Percentiles rank a stretch among this genome's conserved stretches.
These are phyloP conservation scores for Bertia moriformis DNA, from an alignment of 2,329 filamentous ascomycete species.

Conservation along the genomic window DNA sequence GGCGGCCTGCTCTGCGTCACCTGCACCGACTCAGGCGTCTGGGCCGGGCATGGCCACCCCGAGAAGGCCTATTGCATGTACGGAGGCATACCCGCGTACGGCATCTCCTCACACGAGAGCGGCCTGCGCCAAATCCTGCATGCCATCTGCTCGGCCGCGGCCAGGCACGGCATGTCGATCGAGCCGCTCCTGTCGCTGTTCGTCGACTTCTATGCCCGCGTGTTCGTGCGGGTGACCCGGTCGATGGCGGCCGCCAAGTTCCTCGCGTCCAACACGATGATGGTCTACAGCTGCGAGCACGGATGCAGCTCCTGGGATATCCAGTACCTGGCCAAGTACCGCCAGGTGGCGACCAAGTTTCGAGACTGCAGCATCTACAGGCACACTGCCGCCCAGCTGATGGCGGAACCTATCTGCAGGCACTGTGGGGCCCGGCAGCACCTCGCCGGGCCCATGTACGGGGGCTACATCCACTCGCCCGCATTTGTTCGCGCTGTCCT, in stretches of 20 bases:
- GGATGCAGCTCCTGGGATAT: constrained; percentile 88
- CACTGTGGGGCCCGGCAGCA: constrained; percentile 80
- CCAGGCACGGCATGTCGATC: constrained; percentile 72
- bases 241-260: constrained; percentile 82
- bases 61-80: constrained; percentile 94
- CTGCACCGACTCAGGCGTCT: constrained; percentile 90
- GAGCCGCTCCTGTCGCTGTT: constrained; percentile 85
- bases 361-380: too few species aligned
- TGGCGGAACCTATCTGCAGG: constrained; percentile 50
- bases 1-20: constrained; percentile 88
- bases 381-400: constrained; percentile 57
- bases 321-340: constrained; percentile 63
- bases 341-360: constrained; percentile 53
- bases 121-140: constrained; percentile 78
- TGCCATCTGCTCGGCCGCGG: constrained; percentile 64
- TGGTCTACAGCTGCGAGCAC: constrained; percentile 77
- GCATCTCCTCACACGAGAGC: constrained; percentile 72
- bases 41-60: constrained; percentile 82
- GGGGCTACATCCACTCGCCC: constrained; percentile 70
- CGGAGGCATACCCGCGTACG: constrained; percentile 75
- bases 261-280: constrained; percentile 77
- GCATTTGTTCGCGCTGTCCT: constrained; percentile 71
- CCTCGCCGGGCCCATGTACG: constrained; percentile 87
- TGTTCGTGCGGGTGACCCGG: constrained; percentile 71
- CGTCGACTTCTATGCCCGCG: constrained; percentile 84